Conservation (phyloP, 2,329 filamentous ascomycete genomes). For the Zasmidium angulare region DNA sequence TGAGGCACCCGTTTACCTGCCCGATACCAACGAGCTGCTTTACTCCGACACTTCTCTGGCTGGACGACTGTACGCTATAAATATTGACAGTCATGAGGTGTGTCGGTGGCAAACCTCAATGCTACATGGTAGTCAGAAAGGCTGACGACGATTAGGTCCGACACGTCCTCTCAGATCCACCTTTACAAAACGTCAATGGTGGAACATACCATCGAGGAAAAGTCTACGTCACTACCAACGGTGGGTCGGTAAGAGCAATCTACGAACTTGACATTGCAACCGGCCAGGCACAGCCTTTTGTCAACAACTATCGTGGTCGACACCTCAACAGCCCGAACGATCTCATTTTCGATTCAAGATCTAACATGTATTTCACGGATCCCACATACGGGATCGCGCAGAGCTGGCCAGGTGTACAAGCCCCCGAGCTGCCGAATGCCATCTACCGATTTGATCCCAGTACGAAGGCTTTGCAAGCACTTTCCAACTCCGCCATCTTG, state of each 20-base stretch:
- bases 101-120: neutral
- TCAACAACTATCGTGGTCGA: constrained; percentile 62
- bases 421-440: constrained; percentile 55
- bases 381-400: constrained; percentile 43
- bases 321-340: constrained; percentile 63
- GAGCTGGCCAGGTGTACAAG: constrained; percentile 51
- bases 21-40: constrained; percentile 27
- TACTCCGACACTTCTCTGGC: constrained; percentile 27
- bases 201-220: constrained; percentile 24
- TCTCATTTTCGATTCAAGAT: constrained; percentile 50
- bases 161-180: constrained; percentile 20
- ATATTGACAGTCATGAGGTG: constrained; percentile 23
- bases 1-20: constrained; percentile 30
- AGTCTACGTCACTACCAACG: constrained; percentile 27
- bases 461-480: constrained; percentile 52
- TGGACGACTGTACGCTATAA: constrained; percentile 25
- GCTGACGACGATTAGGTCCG: constrained; percentile 10
- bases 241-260: constrained; percentile 24
- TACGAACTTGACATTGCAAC: constrained; percentile 19
- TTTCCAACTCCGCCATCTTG: constrained; percentile 49
- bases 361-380: constrained; percentile 32
- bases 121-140: neutral
- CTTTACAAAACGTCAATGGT: constrained; percentile 27
- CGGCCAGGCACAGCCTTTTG: constrained; percentile 34
- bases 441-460: constrained; percentile 56